Percentiles rank a stretch among this genome's conserved stretches.
Conservation (phyloP, 371 early-diverging fungal species). For the Mortierella sp. region DNA sequence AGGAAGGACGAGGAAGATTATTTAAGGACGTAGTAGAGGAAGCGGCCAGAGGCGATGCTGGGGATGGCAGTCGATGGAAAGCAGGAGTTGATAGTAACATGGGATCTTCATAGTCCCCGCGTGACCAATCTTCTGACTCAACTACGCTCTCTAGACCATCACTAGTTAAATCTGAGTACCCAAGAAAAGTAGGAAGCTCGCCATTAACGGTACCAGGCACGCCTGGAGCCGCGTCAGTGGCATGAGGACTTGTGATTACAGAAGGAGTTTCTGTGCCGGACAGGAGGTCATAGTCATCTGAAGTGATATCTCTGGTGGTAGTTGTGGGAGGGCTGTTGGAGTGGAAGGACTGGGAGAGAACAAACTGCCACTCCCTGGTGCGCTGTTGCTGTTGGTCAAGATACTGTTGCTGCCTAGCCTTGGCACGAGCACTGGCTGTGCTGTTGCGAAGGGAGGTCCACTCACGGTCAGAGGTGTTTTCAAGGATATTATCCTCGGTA, state of each 20-base stretch:
- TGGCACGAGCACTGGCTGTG: slow-evolving; percentile 34
- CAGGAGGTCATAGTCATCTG: slow-evolving; percentile 38
- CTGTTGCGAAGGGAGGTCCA: slow-evolving; percentile 47
- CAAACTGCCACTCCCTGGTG: slow-evolving; percentile 48
- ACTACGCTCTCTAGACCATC: slow-evolving; percentile 43
- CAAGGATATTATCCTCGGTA: slow-evolving; percentile 34
- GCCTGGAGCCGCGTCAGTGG: not conserved
- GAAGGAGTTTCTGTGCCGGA: slow-evolving; percentile 20
- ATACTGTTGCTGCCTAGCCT: slow-evolving; percentile 44
- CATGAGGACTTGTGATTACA: slow-evolving; percentile 13
- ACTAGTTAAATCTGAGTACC: slow-evolving; percentile 48
- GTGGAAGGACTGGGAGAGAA: slow-evolving; percentile 15
- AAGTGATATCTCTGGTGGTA: slow-evolving; percentile 19
- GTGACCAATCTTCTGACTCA: slow-evolving; percentile 54
- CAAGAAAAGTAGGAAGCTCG: slow-evolving; percentile 25
- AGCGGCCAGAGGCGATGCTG: slow-evolving; percentile 13
- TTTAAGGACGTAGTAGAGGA: slow-evolving; percentile 34
- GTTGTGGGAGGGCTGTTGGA: slow-evolving; percentile 6
- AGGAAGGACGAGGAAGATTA: slow-evolving; percentile 42
- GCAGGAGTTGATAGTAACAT: slow-evolving; percentile 7
- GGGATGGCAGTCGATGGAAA: slow-evolving; percentile 10
- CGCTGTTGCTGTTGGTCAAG: slow-evolving; percentile 48
- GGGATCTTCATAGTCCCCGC: slow-evolving; percentile 44
- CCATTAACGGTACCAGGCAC: not conserved
- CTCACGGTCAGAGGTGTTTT: slow-evolving; percentile 40